Base-by-base conservation (phyloP, 345 rosid genomes). In the Diplotaxis tenuifolia region DNA sequence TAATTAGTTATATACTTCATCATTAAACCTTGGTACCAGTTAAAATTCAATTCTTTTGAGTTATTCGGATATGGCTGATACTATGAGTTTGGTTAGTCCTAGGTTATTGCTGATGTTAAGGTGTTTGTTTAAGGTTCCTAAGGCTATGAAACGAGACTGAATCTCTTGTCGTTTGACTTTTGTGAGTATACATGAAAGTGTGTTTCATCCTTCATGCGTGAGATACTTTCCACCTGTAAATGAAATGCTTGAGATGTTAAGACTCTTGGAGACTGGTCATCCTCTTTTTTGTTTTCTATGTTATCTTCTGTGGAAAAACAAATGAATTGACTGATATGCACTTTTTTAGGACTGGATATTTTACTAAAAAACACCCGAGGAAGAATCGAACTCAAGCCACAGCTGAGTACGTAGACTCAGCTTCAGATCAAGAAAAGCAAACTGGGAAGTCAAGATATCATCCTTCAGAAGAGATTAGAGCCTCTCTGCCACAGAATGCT, bases 381-480 rank as follows among this genome's bases (percentile, higher is more conserved):
- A 86, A 75, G 90, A 89, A 73, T 68, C 86, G 73, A 60, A 82
- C 81, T 62, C 85, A 80, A 83, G 97, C 90, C 9, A 82, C 86
- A 20, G 84, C 88, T 0, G 93, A 85, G 85, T 77, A 80, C 62
- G 75, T 85, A 50, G 85, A 83, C 29, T 83, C 93, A 0, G 84
- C 86, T 14, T 83, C 86, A 12, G 92, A 86, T 83, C 87, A 96
- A 40, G 62, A 78, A 7, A 86, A 85, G 77, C 80, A 71, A 78
- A 87, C 81, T 58, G 86, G 81, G 19, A 77, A 72, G 75, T 29
- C 77, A 2, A 75, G 66, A 19, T 92, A 90, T 75, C 97, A 95
- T 81, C 97, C 97, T 1, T 89, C 82, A 65, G 99, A 95, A 86
- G 96, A 90, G 18, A 81, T 95, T 45, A 84, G 82, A 9, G 87